Evolutionary conservation across 306 rosid species (phyloP).

Genomic region (Rosa lucieae): DNA sequence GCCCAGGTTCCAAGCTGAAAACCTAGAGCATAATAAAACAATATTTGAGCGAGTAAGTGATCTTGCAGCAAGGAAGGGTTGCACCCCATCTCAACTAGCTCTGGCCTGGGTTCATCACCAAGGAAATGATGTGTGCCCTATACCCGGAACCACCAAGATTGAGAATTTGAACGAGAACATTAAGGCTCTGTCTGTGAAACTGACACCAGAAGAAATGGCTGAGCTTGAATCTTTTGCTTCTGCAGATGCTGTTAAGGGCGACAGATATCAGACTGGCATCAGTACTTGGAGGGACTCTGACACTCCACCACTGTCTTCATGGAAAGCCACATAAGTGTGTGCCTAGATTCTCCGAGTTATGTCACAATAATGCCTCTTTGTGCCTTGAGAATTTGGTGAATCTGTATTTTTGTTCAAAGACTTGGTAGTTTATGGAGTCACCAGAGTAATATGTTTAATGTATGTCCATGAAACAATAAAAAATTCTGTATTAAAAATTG

Average conservation of each 20-base stretch:
- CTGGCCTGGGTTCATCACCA: conserved; percentile 72
- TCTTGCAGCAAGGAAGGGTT: conserved; percentile 59
- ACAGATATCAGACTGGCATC: conserved; percentile 7
- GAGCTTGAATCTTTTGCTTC: conserved; percentile 59
- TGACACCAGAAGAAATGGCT: conserved; percentile 55
- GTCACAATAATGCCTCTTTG: too few relatives aligned
- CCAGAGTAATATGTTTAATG: too few relatives aligned
- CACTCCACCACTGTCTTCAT: too few relatives aligned
- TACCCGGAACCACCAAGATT: conserved; percentile 81
- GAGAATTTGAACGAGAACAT: conserved; percentile 60
- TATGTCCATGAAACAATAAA: too few relatives aligned
- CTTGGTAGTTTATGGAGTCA: too few relatives aligned
- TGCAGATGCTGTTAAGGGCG: conserved; percentile 47
- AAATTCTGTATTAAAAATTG: too few relatives aligned
- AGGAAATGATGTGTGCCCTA: conserved; percentile 63
- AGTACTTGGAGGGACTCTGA: too few relatives aligned
- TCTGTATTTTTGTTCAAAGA: too few relatives aligned
- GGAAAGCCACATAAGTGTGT: too few relatives aligned
- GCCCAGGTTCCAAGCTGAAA: conserved; percentile 58
- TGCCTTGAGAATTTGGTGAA: too few relatives aligned
- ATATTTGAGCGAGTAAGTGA: conserved; percentile 58
- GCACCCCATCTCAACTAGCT: conserved; percentile 62
- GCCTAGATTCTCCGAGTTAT: too few relatives aligned
- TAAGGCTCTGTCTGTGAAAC: conserved; percentile 57
- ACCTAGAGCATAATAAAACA: conserved; percentile 51